Conservation (phyloP, 139 green algal genomes). For the Astrephomene gubernaculifera region DNA sequence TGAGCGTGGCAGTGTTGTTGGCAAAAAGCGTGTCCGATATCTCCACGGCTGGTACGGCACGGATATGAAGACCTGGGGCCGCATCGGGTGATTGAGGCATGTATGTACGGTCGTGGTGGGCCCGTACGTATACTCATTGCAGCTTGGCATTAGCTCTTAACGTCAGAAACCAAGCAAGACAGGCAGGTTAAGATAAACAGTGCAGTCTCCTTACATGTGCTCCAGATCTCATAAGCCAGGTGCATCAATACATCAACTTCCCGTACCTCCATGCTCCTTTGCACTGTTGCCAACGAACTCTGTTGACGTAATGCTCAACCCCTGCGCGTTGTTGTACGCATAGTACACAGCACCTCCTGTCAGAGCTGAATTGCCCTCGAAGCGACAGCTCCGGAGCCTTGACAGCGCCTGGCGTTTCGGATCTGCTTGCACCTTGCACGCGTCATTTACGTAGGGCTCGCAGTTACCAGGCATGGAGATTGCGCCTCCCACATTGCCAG, state of each 20-base stretch:
- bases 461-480: not conserved
- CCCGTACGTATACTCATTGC: no score
- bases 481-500: not conserved
- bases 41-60: not conserved
- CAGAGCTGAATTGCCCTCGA: not conserved
- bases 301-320: not conserved
- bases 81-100: no score
- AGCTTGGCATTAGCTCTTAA: no score
- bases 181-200: no score
- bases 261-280: not conserved
- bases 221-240: no score
- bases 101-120: no score
- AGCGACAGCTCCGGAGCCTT: not conserved
- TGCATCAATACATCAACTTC: no score
- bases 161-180: no score
- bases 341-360: not conserved
- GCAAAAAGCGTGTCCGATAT: not conserved
- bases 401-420: not conserved
- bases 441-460: not conserved
- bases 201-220: no score
- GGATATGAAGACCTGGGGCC: not conserved
- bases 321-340: slow-evolving; percentile 10
- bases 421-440: not conserved
- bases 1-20: not conserved
- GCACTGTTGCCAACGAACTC: not conserved